Evolutionary conservation across 2,329 filamentous ascomycete species (phyloP), one percentile per base, ranked within the genome.

Genomic region (Colletotrichum graminicola): DNA sequence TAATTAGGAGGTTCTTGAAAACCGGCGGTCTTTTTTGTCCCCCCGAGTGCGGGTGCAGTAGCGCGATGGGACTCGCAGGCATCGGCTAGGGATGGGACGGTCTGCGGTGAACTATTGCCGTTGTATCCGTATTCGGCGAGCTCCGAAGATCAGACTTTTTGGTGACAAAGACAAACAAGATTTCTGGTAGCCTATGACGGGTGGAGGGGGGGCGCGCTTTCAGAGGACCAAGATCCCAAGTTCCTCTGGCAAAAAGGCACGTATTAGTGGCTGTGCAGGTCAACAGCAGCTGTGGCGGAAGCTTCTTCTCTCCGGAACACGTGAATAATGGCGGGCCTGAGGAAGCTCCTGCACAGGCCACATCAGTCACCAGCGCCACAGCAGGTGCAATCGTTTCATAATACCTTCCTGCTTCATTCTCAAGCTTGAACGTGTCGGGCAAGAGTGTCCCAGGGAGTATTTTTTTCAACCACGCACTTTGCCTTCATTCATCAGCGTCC

Each of bases 331-430:
- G 59, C 68, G 59, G 59, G 56, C 45, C 68, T 60, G 59, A 64
- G 45, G 32, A 47, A 71, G 54, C 59, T 63, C 12, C 34, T 26
- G 64, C 64, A 67, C 68, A 66, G 63, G 51, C 68, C 68, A 68
- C 26, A 55, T 60, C 54, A 64, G 34, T 63, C 47, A 62, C 47
- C 52, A 39, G 55, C 59, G 65, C 52, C 52, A 71, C 43, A 71
- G 61, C 59, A 60, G 47, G 32, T 59, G 45, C 36, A 59, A 64
- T 67, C 39, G 67, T 57, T 68, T 62, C 59, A 62, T 29, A 68
- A 62, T 29, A 68, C 68, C 57, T 63, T 47, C 41, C 68, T 45
- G 43, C 65, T 71, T 71, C 68, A 71, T 68, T 71, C 68, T 61
- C 57, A 57, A 62, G 64, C 52, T 62, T 64, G 65, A 71, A 52